Conservation (phyloP, 495 filamentous ascomycete species). For the Tricharina praecox region DNA sequence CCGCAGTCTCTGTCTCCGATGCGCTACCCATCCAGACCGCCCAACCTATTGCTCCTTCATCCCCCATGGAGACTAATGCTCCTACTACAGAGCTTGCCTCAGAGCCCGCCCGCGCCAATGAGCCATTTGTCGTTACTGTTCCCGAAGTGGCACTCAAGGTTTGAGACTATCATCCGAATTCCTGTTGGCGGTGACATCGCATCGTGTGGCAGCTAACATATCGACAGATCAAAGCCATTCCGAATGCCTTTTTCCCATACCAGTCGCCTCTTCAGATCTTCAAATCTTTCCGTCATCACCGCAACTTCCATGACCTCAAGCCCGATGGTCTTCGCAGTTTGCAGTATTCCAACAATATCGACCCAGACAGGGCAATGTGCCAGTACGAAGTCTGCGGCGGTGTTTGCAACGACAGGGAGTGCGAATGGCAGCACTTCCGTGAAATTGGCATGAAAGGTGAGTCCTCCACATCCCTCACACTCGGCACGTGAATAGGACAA, state of each 20-base stretch:
- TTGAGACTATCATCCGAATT: no score
- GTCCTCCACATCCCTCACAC: conserved; percentile 31
- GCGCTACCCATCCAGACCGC: no score
- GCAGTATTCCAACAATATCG: conserved; percentile 81
- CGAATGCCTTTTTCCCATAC: conserved; percentile 48
- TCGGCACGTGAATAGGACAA: neutral
- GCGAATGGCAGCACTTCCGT: conserved; percentile 63
- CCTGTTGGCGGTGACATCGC: no score
- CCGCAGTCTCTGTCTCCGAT: no score
- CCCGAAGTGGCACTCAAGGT: no score
- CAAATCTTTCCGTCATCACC: conserved; percentile 77
- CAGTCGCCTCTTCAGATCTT: conserved; percentile 67
- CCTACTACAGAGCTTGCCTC: neutral
- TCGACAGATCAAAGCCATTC: conserved; percentile 6
- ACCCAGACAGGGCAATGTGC: conserved; percentile 56
- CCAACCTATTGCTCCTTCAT: no score
- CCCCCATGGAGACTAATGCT: neutral
- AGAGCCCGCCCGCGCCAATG: no score
- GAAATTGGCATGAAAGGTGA: conserved; percentile 65
- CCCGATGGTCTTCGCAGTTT: conserved; percentile 66
- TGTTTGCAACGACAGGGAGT: conserved; percentile 55
- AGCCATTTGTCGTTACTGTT: no score
- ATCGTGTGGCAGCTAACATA: no score
- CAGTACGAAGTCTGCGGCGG: conserved; percentile 54
- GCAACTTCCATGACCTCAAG: conserved; percentile 49